Evolutionary conservation across 768 basidiomycete genomes (phyloP).

Genomic region (Leccinum truebloodii): DNA sequence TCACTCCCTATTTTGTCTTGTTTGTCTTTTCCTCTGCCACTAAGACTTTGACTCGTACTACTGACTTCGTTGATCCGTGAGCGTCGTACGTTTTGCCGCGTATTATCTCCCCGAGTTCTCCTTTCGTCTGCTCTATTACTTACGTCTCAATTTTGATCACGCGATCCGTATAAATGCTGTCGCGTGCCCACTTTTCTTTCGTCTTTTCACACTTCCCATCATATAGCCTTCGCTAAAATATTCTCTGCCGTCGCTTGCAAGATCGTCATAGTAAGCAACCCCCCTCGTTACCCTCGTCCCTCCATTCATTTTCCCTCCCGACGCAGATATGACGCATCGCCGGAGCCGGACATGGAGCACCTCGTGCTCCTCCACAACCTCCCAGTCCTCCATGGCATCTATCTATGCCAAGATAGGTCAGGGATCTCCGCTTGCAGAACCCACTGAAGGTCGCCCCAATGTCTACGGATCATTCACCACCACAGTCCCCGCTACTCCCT

Average conservation of each 20-base stretch:
- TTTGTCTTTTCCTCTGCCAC: slow-evolving; percentile 27
- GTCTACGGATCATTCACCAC: slow-evolving; percentile 43
- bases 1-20: slow-evolving; percentile 33
- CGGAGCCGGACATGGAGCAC: slow-evolving; percentile 21
- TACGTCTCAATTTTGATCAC: slow-evolving; percentile 5
- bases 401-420: slow-evolving; percentile 27
- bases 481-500: slow-evolving; percentile 34
- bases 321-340: slow-evolving; percentile 2
- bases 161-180: slow-evolving; percentile 25
- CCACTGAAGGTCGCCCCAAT: slow-evolving; percentile 25
- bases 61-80: not conserved
- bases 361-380: slow-evolving; percentile 24
- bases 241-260: not conserved
- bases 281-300: not conserved
- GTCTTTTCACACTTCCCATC: not conserved
- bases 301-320: not conserved
- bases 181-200: slow-evolving; percentile 23
- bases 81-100: not conserved
- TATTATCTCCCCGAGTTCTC: slow-evolving; percentile 16
- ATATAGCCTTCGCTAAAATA: not conserved
- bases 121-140: slow-evolving; percentile 12
- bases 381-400: slow-evolving; percentile 28
- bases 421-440: slow-evolving; percentile 24
- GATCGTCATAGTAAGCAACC: not conserved
- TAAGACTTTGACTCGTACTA: not conserved